Base-by-base conservation (phyloP, 306 rosid genomes). In the Prunus mume region DNA sequence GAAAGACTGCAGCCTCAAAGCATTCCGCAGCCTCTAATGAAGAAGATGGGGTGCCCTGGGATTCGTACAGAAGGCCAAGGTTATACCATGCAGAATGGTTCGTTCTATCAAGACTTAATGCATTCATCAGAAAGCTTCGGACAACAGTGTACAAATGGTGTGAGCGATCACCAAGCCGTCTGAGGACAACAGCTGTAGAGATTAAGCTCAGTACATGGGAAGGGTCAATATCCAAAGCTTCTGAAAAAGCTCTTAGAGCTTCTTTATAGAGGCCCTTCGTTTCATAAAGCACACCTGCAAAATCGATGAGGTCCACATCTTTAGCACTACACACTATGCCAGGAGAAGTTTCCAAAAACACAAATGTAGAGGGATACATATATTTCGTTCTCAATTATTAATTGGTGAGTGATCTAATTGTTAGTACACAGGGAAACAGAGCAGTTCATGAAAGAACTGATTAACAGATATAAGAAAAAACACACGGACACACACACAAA, bases 61-160 rank as follows among this genome's bases (percentile, higher is more conserved):
- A 77, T 77, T 89, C 80, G 84, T 86, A 81, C 52, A 86, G 78
- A 72, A 91, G 81, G 57, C 97, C 99, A 47, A 96, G 97, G 80
- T 89, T 90, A 81, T 91, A 86, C 98, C 98, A 96, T 1, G 96
- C 97, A 25, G 87, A 73, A 73, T 87, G 87, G 80, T 82, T 91
- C 83, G 72, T 84, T 65, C 89, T 84, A 74, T 92, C 93, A 0
- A 86, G 89, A 73, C 82, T 79, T 57, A 92, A 45, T 1, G 97
- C 98, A 3, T 89, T 88, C 96, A 80, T 85, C 86, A 96, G 79
- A 81, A 87, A 86, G 85, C 91, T 88, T 86, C 75, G 85, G 12
- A 78, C 86, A 30, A 83, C 69, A 2, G 88, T 69, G 66, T 83
- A 83, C 15, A 85, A 74, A 50, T 28, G 13, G 46, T 30, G 19